Conservation (phyloP, 2,329 filamentous ascomycete species). For the Talaromyces atroroseus region DNA sequence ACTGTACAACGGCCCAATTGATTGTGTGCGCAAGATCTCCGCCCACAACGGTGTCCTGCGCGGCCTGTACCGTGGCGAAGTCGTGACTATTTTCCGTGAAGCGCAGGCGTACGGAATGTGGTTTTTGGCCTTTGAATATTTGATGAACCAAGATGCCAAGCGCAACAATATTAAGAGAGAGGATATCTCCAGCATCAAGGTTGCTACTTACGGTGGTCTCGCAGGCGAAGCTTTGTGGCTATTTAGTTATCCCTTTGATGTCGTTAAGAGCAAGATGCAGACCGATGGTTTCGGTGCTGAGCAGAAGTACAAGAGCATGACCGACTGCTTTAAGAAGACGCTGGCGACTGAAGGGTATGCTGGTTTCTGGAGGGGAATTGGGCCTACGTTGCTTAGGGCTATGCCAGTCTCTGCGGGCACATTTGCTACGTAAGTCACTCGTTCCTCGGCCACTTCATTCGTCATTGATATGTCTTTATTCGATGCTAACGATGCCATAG, state of each 20-base stretch:
- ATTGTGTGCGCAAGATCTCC: conserved; percentile 83
- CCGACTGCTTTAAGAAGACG: conserved; percentile 81
- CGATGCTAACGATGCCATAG: conserved; percentile 23
- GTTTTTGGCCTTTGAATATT: conserved; percentile 92
- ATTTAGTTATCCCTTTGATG: conserved; percentile 88
- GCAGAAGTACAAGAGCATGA: conserved; percentile 74
- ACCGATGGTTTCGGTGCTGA: conserved; percentile 77
- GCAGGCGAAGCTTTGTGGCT: conserved; percentile 95
- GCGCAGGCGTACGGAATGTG: conserved; percentile 92
- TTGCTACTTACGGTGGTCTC: conserved; percentile 86
- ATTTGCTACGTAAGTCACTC: conserved; percentile 64
- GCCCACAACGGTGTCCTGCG: conserved; percentile 61
- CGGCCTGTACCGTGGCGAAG: conserved; percentile 81
- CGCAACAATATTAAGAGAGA: conserved; percentile 70
- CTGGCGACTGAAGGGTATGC: conserved; percentile 68
- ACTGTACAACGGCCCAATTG: conserved; percentile 77
- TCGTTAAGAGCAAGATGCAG: conserved; percentile 99
- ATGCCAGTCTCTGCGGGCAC: conserved; percentile 98
- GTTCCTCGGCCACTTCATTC: background rate
- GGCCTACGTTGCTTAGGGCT: conserved; percentile 81
- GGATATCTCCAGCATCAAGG: conserved; percentile 75
- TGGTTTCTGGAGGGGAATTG: conserved; percentile 94
- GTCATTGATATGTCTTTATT: background rate
- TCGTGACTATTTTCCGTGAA: conserved; percentile 81
- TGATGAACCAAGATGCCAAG: conserved; percentile 84